phyloP scores from a whole-genome alignment of 176 grass and related monocot species.

The Phoenix roebelenii region DNA sequence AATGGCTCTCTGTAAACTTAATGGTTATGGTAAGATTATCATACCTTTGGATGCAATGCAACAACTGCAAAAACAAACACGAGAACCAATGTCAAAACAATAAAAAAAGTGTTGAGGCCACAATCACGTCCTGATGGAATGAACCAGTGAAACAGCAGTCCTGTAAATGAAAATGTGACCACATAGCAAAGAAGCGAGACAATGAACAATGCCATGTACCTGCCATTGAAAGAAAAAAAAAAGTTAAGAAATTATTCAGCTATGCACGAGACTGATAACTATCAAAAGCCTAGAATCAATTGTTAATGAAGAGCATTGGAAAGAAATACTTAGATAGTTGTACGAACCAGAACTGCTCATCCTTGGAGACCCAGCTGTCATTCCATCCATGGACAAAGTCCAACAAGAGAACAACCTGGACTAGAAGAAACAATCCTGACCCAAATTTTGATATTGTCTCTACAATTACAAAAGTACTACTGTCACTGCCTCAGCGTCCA shows the following conservation, averaged over 20 bases:
- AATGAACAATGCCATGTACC: slow-evolving; percentile 89
- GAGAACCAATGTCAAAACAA: slow-evolving; percentile 80
- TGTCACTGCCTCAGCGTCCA: slow-evolving; percentile 2
- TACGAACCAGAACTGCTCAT: slow-evolving; percentile 88
- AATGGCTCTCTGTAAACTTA: no score
- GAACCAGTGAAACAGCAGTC: slow-evolving; percentile 96
- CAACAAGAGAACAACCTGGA: slow-evolving; percentile 93
- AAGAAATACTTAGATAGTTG: background rate
- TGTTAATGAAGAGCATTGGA: background rate
- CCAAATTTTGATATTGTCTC: slow-evolving; percentile 94
- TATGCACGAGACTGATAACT: no score
- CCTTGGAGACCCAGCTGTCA: slow-evolving; percentile 89
- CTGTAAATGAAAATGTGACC: slow-evolving; percentile 66
- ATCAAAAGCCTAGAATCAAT: background rate
- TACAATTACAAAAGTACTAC: slow-evolving; percentile 29
- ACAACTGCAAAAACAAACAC: slow-evolving; percentile 70
- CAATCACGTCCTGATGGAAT: slow-evolving; percentile 90
- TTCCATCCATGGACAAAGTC: slow-evolving; percentile 99
- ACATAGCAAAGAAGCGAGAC: slow-evolving; percentile 87
- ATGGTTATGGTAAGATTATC: slow-evolving; percentile 1
- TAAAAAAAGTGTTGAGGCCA: slow-evolving; percentile 87
- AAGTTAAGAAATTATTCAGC: background rate
- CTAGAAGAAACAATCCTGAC: slow-evolving; percentile 90
- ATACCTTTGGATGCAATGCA: slow-evolving; percentile 92
- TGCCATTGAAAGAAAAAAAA: slow-evolving; percentile 28